Evolutionary conservation across 257 asterid species (phyloP).

Genomic region (Cynanchum wilfordii): DNA sequence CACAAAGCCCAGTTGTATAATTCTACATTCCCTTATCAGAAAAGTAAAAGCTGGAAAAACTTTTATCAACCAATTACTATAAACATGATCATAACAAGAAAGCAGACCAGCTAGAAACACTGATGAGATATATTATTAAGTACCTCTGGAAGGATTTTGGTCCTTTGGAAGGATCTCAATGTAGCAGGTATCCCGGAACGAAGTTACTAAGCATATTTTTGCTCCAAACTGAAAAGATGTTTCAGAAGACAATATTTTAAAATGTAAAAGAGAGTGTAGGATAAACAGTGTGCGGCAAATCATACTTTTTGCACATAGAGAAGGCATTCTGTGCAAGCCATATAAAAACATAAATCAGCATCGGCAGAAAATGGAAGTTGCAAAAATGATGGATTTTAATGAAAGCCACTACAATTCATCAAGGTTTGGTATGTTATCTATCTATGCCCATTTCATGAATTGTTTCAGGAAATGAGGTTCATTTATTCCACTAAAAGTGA

Average conservation of each 20-base stretch:
- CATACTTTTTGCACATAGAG: neutral
- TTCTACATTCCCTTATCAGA: neutral
- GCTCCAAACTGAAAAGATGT: slow-evolving; percentile 57
- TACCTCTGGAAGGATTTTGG: slow-evolving; percentile 54
- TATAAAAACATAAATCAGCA: neutral
- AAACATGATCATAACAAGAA: neutral
- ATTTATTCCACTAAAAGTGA: neutral
- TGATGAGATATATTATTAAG: neutral
- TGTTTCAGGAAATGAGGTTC: neutral
- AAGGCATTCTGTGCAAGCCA: neutral
- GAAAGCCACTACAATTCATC: neutral
- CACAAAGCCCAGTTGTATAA: neutral
- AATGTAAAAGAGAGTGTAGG: neutral
- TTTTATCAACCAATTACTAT: neutral
- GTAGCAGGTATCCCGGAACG: slow-evolving; percentile 82
- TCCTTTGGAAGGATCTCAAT: slow-evolving; percentile 86
- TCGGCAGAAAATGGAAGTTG: neutral
- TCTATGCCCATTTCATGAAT: neutral
- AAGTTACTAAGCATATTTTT: slow-evolving; percentile 79
- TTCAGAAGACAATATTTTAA: slow-evolving; percentile 3
- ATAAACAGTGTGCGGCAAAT: neutral
- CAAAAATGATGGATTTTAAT: neutral
- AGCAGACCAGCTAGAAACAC: neutral
- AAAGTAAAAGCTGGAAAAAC: neutral
- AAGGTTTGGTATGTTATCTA: neutral